Percentiles rank a stretch among this genome's conserved stretches.
Conservation (phyloP, 306 rosid genomes). For the Prunus kanzakura region DNA sequence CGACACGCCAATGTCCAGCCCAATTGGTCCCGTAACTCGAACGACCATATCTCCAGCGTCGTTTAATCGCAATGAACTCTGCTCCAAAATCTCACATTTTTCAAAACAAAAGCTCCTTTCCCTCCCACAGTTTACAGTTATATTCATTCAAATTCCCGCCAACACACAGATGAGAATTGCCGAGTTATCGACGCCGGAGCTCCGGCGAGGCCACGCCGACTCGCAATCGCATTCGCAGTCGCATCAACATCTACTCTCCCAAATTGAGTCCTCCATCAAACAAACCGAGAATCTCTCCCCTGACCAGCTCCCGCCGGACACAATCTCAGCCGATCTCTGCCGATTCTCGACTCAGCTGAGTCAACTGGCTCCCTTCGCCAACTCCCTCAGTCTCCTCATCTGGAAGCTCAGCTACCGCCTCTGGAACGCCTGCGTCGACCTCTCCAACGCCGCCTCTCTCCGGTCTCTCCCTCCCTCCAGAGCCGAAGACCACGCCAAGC, state of each 20-base stretch:
- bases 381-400: slow-evolving; percentile 56
- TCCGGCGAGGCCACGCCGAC: slow-evolving; percentile 27
- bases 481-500: slow-evolving; percentile 53
- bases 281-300: slow-evolving; percentile 50
- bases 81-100: neutral
- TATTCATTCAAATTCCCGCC: slow-evolving; percentile 47
- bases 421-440: slow-evolving; percentile 92
- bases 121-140: slow-evolving; percentile 5
- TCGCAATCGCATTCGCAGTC: slow-evolving; percentile 25
- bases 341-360: slow-evolving; percentile 40
- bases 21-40: neutral
- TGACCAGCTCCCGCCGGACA: slow-evolving; percentile 24
- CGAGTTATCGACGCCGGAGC: slow-evolving; percentile 60
- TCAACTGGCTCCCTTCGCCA: slow-evolving; percentile 52
- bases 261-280: slow-evolving; percentile 56
- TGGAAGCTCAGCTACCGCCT: slow-evolving; percentile 95
- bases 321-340: slow-evolving; percentile 49
- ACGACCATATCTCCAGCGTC: neutral
- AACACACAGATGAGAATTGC: slow-evolving; percentile 68
- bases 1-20: neutral
- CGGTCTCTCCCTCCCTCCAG: slow-evolving; percentile 22
- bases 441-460: slow-evolving; percentile 64
- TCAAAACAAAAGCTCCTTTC: neutral
- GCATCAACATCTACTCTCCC: slow-evolving; percentile 36
- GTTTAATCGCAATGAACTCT: neutral